Conservation (phyloP, 192 early-diverging fungal species). For the Helicostylum pulchrum region DNA sequence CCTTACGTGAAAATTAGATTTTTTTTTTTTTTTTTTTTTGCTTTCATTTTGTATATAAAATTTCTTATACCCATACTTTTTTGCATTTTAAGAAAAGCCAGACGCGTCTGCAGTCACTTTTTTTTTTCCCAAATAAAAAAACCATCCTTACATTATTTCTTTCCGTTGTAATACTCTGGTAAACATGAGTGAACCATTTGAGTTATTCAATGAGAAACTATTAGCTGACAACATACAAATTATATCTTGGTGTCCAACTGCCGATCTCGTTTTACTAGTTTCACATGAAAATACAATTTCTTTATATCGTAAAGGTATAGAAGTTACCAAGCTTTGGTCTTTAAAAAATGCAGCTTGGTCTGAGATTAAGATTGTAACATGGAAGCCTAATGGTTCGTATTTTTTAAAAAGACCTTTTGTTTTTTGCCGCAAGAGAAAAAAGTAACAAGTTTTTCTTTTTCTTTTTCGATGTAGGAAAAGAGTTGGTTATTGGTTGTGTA, state of each 20-base stretch:
- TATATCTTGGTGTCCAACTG: slow-evolving; percentile 7
- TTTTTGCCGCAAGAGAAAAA: too few species aligned
- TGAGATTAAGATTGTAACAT: background rate
- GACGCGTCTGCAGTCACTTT: too few species aligned
- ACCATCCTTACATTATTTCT: too few species aligned
- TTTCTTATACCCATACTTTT: too few species aligned
- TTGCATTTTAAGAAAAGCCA: too few species aligned
- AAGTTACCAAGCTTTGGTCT: background rate
- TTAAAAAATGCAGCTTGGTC: slow-evolving; percentile 2
- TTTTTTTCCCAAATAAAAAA: too few species aligned
- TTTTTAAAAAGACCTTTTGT: background rate
- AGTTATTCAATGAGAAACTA: too few species aligned
- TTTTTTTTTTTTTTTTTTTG: too few species aligned
- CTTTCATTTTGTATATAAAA: too few species aligned
- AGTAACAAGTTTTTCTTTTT: background rate
- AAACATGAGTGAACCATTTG: too few species aligned
- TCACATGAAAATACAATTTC: background rate
- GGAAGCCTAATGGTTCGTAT: slow-evolving; percentile 16
- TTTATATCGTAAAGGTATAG: background rate
- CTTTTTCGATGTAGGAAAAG: slow-evolving; percentile 4
- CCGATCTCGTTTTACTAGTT: slow-evolving; percentile 13
- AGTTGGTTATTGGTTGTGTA: slow-evolving; percentile 9
- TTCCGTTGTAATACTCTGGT: too few species aligned
- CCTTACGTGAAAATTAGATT: too few species aligned
- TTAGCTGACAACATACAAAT: background rate